Evolutionary conservation across 805 yeast genomes (phyloP).

Genomic region (Phaffomyces opuntiae): DNA sequence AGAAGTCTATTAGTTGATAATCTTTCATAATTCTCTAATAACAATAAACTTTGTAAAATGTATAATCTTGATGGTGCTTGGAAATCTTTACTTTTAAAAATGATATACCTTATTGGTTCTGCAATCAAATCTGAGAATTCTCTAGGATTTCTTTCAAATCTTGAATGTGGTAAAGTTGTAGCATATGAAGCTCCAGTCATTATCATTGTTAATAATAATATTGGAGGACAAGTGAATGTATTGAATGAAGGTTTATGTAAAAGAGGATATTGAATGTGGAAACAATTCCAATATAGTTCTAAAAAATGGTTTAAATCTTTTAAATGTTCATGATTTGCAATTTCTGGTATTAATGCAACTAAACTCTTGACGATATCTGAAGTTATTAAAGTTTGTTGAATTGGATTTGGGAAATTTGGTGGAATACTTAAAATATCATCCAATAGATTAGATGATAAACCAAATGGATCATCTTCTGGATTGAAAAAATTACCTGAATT

Average conservation of each 20-base stretch:
- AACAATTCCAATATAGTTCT: constrained; percentile 22
- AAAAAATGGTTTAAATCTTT: constrained; percentile 19
- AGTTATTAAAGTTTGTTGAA: constrained; percentile 21
- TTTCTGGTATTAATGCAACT: constrained; percentile 15
- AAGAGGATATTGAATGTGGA: constrained; percentile 40
- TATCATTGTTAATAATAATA: constrained; percentile 48
- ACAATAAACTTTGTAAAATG: constrained; percentile 65
- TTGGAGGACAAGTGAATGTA: constrained; percentile 43
- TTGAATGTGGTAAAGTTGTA: constrained; percentile 13
- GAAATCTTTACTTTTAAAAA: constrained; percentile 66
- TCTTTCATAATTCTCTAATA: constrained; percentile 78
- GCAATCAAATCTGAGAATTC: constrained; percentile 30
- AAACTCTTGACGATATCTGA: constrained; percentile 15
- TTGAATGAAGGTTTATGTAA: constrained; percentile 46
- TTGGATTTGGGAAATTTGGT: constrained; percentile 25
- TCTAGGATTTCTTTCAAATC: constrained; percentile 14
- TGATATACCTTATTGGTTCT: constrained; percentile 53
- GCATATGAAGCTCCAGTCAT: constrained; percentile 24
- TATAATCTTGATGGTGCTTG: constrained; percentile 72
- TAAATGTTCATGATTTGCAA: constrained; percentile 17
- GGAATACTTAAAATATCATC: constrained; percentile 24
- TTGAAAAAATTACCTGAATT: constrained; percentile 21
- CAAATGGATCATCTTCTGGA: constrained; percentile 25
- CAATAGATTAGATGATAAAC: constrained; percentile 21
- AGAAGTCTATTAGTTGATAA: constrained; percentile 56